phyloP scores from a whole-genome alignment of 2,329 filamentous ascomycete genomes.

The Aspergillus amoenus region DNA sequence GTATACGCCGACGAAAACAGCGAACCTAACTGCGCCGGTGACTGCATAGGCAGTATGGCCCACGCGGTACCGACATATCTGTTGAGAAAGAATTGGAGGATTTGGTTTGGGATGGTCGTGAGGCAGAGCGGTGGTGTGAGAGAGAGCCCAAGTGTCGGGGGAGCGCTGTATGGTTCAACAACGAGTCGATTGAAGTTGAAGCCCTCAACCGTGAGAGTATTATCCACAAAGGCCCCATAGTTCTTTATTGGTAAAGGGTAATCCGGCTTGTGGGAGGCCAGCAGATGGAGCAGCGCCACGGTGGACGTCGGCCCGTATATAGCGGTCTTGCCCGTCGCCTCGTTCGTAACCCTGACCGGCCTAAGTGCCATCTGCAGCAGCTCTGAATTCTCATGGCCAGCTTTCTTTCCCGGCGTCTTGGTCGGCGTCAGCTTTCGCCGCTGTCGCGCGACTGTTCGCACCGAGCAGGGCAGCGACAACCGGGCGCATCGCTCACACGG shows the following conservation, averaged over 20 bases:
- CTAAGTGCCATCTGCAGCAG: background rate
- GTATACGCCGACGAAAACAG: background rate
- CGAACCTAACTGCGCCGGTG: background rate
- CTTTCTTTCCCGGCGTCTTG: background rate
- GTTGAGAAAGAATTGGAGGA: slow-evolving; percentile 1
- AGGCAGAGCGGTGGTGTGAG: background rate
- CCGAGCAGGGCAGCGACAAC: background rate
- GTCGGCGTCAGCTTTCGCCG: background rate
- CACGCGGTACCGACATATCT: slow-evolving; percentile 1
- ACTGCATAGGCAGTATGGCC: background rate
- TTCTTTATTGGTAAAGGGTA: background rate
- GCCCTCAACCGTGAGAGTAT: background rate
- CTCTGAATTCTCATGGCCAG: background rate
- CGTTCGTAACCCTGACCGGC: background rate
- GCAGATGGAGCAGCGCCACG: background rate
- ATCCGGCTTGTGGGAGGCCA: background rate
- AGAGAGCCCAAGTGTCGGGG: background rate
- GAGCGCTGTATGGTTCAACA: background rate
- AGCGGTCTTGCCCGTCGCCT: background rate
- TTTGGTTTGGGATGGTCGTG: background rate
- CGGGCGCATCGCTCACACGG: slow-evolving; percentile 2
- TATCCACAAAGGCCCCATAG: background rate
- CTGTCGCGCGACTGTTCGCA: background rate
- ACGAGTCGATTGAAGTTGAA: background rate
- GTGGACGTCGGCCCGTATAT: slow-evolving; percentile 5